phyloP scores from a whole-genome alignment of 2,329 filamentous ascomycete species.

The Camptophora hylomeconis region DNA sequence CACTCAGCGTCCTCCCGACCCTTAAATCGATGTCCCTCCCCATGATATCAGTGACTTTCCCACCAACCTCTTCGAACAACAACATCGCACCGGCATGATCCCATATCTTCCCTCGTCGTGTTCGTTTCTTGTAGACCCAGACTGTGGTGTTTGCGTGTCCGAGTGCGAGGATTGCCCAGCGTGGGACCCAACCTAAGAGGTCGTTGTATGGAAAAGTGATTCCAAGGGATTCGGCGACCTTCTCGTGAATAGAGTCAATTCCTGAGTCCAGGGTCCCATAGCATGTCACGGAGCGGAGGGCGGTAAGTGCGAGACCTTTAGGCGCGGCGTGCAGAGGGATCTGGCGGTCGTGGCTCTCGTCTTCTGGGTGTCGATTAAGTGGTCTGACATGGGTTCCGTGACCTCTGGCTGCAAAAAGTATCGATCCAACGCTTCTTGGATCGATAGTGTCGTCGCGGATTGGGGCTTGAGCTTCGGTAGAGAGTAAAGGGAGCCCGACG shows the following conservation, averaged over 20 bases:
- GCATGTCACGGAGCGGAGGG: conserved; percentile 1
- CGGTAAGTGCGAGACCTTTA: conserved; percentile 1
- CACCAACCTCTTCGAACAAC: conserved; percentile 1
- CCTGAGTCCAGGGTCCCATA: no score
- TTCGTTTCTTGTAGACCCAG: not conserved
- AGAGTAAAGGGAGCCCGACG: not conserved
- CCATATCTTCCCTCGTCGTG: not conserved
- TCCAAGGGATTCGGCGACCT: not conserved
- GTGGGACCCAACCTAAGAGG: not conserved
- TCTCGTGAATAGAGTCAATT: not conserved
- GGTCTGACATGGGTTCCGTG: no score
- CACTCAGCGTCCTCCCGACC: no score
- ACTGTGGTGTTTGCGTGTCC: not conserved
- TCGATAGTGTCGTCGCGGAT: not conserved
- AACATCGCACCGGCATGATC: conserved; percentile 1
- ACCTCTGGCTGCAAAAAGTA: conserved; percentile 1
- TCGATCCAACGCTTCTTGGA: not conserved
- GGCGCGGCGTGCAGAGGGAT: not conserved
- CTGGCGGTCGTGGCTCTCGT: no score
- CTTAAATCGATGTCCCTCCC: no score
- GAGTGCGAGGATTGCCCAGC: not conserved
- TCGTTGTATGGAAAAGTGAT: conserved; percentile 1
- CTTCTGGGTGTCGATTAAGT: no score
- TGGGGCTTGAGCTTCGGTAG: not conserved
- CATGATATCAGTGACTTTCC: conserved; percentile 1